Percentiles rank a stretch among this genome's conserved stretches.
Conservation (phyloP, 345 rosid species). For the Citrus sinensis region DVS_A1.0 CM039163.1:30941001-30941500, state of each 20-base stretch:
- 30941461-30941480: slow-evolving; percentile 44
- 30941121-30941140: slow-evolving; percentile 35
- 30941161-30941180: slow-evolving; percentile 21
- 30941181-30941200: slow-evolving; percentile 30
- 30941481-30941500: background rate
- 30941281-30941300: background rate
- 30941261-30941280: background rate
- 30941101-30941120: background rate
- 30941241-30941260: slow-evolving; percentile 31
- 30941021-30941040: background rate
- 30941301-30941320: background rate
- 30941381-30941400: slow-evolving; percentile 56
- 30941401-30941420: slow-evolving; percentile 81
- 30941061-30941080: background rate
- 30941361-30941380: slow-evolving; percentile 25
- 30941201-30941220: slow-evolving; percentile 36
- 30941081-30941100: background rate
- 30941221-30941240: slow-evolving; percentile 31
- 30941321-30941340: background rate
- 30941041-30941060: background rate
- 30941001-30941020: background rate
- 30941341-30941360: background rate
- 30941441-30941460: slow-evolving; percentile 75
- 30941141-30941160: slow-evolving; percentile 21
- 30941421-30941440: slow-evolving; percentile 75